Evolutionary conservation across 768 basidiomycete genomes (phyloP).

Genomic region (Mycena crocata): DNA sequence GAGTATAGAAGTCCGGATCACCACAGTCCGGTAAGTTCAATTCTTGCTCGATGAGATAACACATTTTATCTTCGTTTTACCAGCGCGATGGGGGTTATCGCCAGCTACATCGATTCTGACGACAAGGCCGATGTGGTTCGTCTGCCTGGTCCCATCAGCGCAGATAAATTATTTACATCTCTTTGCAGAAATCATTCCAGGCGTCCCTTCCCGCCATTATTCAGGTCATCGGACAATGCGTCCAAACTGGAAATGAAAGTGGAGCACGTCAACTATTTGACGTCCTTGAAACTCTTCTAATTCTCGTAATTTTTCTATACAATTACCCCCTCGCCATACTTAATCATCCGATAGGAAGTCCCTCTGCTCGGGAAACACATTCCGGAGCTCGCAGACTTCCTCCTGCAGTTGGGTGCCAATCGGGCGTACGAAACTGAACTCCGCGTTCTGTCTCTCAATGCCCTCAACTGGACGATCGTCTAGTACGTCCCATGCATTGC

Average conservation of each 20-base stretch:
- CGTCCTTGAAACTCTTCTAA: slow-evolving; percentile 94
- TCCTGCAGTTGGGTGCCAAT: slow-evolving; percentile 87
- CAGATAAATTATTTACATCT: slow-evolving; percentile 12
- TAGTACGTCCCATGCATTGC: slow-evolving; percentile 66
- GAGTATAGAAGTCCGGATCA: slow-evolving; percentile 90
- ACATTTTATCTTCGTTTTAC: slow-evolving; percentile 15
- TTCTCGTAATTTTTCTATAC: too few species aligned
- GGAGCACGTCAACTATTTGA: slow-evolving; percentile 93
- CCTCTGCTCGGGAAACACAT: slow-evolving; percentile 93
- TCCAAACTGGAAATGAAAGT: slow-evolving; percentile 82
- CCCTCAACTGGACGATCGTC: slow-evolving; percentile 96
- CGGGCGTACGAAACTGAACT: slow-evolving; percentile 79
- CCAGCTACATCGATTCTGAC: slow-evolving; percentile 90
- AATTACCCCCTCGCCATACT: too few species aligned
- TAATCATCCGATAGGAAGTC: slow-evolving; percentile 72
- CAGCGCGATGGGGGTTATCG: slow-evolving; percentile 90
- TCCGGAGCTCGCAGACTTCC: slow-evolving; percentile 88
- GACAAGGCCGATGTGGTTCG: slow-evolving; percentile 90
- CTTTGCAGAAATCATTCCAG: slow-evolving; percentile 84
- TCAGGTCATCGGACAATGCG: slow-evolving; percentile 84
- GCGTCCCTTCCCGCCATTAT: slow-evolving; percentile 88
- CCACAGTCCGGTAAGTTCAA: slow-evolving; percentile 76
- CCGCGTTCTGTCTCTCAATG: slow-evolving; percentile 91
- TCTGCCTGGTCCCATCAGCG: slow-evolving; percentile 24
- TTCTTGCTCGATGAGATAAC: neutral